Evolutionary conservation across 1,139 yeast species (phyloP), one percentile per base, ranked within the genome.

Genomic region (Debaryomyces psychrophilus): DNA sequence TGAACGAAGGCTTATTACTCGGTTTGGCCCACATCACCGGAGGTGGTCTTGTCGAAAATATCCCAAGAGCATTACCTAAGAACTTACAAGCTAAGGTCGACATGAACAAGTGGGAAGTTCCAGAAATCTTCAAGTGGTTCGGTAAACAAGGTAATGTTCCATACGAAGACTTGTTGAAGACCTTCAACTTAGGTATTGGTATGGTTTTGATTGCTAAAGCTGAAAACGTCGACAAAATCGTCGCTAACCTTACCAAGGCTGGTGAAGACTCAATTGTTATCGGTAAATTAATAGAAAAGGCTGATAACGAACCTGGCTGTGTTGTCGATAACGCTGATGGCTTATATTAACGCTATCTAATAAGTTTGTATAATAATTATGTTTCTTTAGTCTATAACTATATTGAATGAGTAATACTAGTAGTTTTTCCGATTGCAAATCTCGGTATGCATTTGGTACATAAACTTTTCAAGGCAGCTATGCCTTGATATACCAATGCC

Each of bases 1-100:
- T 92, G 53, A 79, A 79, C 59, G 73, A 85, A 61, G 85, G 78
- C 40, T 73, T 87, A 50, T 66, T 93, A 46, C 77, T 90, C 48
- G 99, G 97, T 50, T 78, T 95, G 64, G 97, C 99, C 5, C 96
- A 95, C 65, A 93, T 95, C 59, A 95, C 99, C 20, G 99, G 99
- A 50, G 99, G 99, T 48, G 99, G 99, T 49, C 77, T 95, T 44
- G 86, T 93, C 31, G 99, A 95, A 68, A 95, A 95, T 67, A 84
- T 93, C 48, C 99, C 99, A 46, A 83, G 99, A 65, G 95, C 96
- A 23, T 76, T 95, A 53, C 99, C 99, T 51, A 72, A 81, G 51
- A 69, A 82, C 57, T 73, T 93, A 54, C 85, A 85, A 61, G 99
- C 97, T 14, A 76, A 74, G 55, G 81, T 95, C 44, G 97, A 93